Conservation (phyloP, 306 rosid species). For the Pyrus pyrifolia region DNA sequence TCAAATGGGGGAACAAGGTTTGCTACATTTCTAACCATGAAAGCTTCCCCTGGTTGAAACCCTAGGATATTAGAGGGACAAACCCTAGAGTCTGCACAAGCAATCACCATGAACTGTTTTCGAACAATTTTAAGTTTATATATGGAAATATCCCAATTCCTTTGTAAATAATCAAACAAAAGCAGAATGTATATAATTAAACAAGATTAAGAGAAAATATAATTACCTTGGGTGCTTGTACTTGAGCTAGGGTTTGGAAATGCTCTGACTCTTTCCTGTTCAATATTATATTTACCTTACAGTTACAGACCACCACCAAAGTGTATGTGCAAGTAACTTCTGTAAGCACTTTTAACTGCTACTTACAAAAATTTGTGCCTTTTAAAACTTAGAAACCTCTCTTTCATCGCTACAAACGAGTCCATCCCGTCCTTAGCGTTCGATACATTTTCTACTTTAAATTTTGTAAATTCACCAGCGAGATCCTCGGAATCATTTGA, state of each 20-base stretch:
- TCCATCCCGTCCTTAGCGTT: conserved; percentile 27
- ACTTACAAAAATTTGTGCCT: conserved; percentile 64
- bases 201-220: background rate
- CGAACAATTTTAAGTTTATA: conserved; percentile 45
- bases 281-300: conserved; percentile 13
- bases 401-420: conserved; percentile 55
- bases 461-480: conserved; percentile 10
- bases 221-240: conserved; percentile 71
- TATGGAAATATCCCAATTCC: conserved; percentile 1
- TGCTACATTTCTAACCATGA: conserved; percentile 76
- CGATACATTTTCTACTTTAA: conserved; percentile 15
- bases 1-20: conserved; percentile 74
- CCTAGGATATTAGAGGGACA: conserved; percentile 90
- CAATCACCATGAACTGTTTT: conserved; percentile 86
- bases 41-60: conserved; percentile 93
- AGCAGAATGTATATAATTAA: background rate
- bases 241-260: conserved; percentile 63
- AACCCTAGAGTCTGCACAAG: conserved; percentile 94
- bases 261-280: conserved; percentile 60
- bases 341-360: background rate
- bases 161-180: conserved; percentile 4
- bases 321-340: background rate
- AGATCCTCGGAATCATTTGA: conserved; percentile 11
- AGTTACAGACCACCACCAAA: background rate
- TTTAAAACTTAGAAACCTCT: conserved; percentile 68